phyloP scores from a whole-genome alignment of 306 rosid species.

The Gastrolobium bilobum region DNA sequence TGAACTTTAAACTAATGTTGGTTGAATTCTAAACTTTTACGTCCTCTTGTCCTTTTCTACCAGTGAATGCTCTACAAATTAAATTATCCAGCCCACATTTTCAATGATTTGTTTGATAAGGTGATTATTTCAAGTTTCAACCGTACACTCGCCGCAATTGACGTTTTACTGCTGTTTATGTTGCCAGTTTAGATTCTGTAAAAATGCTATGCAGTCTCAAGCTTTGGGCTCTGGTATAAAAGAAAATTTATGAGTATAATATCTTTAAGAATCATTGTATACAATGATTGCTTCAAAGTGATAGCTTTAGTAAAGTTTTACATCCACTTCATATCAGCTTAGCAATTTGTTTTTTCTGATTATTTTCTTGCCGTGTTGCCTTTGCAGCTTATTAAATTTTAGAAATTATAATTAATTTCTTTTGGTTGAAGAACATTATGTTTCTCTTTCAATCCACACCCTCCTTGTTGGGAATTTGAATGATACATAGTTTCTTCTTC shows the following conservation, averaged over 20 bases:
- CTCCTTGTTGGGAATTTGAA: background rate
- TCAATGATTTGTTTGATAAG: background rate
- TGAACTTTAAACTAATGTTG: background rate
- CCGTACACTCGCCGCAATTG: background rate
- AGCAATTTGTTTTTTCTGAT: slow-evolving; percentile 5
- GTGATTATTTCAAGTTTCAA: background rate
- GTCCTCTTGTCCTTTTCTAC: background rate
- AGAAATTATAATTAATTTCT: slow-evolving; percentile 4
- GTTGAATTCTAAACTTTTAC: background rate
- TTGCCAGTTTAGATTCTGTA: background rate
- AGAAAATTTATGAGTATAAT: background rate
- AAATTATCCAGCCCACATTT: background rate
- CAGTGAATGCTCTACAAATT: background rate
- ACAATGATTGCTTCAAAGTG: background rate
- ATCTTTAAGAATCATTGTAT: background rate
- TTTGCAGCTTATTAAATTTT: slow-evolving; percentile 33
- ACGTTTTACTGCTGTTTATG: background rate
- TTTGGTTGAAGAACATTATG: slow-evolving; percentile 4
- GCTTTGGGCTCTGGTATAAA: background rate
- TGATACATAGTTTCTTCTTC: slow-evolving; percentile 16
- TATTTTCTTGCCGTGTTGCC: slow-evolving; percentile 8
- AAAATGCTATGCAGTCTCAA: background rate
- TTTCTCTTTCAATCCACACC: slow-evolving; percentile 18
- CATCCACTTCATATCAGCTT: background rate
- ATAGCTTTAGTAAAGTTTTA: background rate